phyloP scores from a whole-genome alignment of 768 basidiomycete genomes.

The Tephrocybe sp. region DNA sequence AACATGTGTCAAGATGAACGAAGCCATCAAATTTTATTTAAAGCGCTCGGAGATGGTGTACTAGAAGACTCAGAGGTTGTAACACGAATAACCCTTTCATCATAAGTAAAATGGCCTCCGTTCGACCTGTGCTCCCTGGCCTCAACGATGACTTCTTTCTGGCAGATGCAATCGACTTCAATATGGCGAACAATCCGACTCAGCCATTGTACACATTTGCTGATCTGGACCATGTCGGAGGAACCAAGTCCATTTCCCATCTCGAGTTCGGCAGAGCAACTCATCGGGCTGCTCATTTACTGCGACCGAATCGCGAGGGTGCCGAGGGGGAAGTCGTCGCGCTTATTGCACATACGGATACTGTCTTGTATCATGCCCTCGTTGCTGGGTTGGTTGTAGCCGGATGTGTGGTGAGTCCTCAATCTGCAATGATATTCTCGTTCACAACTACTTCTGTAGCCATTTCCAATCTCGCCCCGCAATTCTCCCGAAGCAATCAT shows the following conservation, averaged over 20 bases:
- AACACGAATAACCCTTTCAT: too few relatives aligned
- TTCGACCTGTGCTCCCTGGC: conserved; percentile 1
- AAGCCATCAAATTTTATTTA: too few relatives aligned
- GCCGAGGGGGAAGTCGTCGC: conserved; percentile 34
- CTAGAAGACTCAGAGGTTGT: too few relatives aligned
- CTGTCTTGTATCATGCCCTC: conserved; percentile 41
- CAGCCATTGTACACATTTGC: background rate
- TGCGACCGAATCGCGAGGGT: conserved; percentile 33
- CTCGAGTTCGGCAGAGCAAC: conserved; percentile 45
- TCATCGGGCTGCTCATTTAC: conserved; percentile 39
- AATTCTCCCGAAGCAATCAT: conserved; percentile 35
- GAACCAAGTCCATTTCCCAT: conserved; percentile 31
- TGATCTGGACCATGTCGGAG: background rate
- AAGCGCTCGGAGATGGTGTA: too few relatives aligned
- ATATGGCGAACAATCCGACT: background rate
- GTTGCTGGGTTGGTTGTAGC: conserved; percentile 36
- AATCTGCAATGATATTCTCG: too few relatives aligned
- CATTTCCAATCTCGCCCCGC: conserved; percentile 40
- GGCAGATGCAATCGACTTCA: background rate
- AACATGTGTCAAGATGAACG: too few relatives aligned
- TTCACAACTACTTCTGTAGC: conserved; percentile 26
- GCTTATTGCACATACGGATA: conserved; percentile 32
- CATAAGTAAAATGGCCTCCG: too few relatives aligned
- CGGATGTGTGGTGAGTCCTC: conserved; percentile 32
- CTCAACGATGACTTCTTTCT: background rate